These are phyloP conservation scores for Auricularia sp. DNA, from an alignment of 768 basidiomycete species.

Conservation along the genomic window DNA sequence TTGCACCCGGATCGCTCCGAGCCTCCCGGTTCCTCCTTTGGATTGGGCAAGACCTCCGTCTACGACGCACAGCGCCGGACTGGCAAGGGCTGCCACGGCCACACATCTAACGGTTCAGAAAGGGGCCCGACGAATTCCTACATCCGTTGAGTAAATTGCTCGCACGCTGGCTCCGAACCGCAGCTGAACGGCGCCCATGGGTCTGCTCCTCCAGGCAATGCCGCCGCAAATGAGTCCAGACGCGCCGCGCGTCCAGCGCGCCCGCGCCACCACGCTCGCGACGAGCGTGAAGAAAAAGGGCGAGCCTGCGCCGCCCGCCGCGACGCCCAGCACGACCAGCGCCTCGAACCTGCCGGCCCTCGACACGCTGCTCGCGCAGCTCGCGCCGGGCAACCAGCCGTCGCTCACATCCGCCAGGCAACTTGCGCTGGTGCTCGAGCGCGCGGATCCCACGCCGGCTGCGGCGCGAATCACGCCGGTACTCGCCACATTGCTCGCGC, in stretches of 20 bases:
- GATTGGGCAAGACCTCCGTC: neutral
- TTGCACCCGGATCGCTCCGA: neutral
- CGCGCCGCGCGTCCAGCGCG: neutral
- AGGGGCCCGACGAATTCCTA: neutral
- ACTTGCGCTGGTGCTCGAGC: neutral
- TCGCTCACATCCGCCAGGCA: neutral
- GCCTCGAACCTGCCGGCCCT: neutral
- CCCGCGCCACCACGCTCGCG: neutral
- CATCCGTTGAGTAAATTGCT: neutral
- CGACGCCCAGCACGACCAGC: neutral
- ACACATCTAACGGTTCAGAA: neutral
- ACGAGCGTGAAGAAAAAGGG: neutral
- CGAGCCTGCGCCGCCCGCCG: neutral
- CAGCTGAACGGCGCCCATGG: neutral
- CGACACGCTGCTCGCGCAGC: neutral
- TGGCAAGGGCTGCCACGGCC: neutral
- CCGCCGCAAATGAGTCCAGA: neutral
- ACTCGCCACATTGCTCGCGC: slow-evolving; percentile 46
- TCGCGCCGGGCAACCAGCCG: neutral
- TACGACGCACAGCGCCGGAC: neutral
- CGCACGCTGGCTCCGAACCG: neutral
- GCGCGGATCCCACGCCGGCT: slow-evolving; percentile 36
- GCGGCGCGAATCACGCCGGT: slow-evolving; percentile 47
- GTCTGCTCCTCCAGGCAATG: neutral
- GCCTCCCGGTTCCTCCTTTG: neutral